phyloP scores from a whole-genome alignment of 495 filamentous ascomycete genomes.

The Aspergillus saccharolyticus region DNA sequence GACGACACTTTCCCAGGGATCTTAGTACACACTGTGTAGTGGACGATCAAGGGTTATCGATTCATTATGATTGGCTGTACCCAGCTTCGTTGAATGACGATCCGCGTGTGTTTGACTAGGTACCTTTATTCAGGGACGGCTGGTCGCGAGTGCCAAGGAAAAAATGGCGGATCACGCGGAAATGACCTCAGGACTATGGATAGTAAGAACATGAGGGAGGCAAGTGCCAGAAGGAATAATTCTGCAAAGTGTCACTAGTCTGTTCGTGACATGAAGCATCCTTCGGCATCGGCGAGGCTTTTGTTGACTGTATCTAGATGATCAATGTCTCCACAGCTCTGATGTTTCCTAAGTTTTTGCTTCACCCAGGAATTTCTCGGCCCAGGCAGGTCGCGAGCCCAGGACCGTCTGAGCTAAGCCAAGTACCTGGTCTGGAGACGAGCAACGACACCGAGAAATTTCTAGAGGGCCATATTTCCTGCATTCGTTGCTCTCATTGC shows the following conservation, averaged over 20 bases:
- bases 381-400: constrained; percentile 20
- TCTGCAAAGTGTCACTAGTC: not conserved
- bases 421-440: constrained; percentile 7
- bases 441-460: constrained; percentile 30
- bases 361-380: constrained; percentile 48
- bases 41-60: no score
- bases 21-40: no score
- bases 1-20: no score
- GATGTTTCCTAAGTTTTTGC: constrained; percentile 45
- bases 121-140: no score
- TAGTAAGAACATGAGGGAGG: not conserved
- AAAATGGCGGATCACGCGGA: not conserved
- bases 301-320: no score
- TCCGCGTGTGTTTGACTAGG: no score
- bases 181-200: constrained; percentile 13
- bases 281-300: no score
- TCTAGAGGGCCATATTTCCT: constrained; percentile 48
- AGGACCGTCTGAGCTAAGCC: constrained; percentile 20
- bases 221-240: not conserved
- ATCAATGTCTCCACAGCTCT: not conserved
- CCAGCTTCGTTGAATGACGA: no score
- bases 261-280: no score
- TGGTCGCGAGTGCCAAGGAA: not conserved
- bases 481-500: constrained; percentile 70
- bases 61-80: no score